phyloP scores from a whole-genome alignment of 208 protist genomes.

The Leishmania guyanensis region DNA sequence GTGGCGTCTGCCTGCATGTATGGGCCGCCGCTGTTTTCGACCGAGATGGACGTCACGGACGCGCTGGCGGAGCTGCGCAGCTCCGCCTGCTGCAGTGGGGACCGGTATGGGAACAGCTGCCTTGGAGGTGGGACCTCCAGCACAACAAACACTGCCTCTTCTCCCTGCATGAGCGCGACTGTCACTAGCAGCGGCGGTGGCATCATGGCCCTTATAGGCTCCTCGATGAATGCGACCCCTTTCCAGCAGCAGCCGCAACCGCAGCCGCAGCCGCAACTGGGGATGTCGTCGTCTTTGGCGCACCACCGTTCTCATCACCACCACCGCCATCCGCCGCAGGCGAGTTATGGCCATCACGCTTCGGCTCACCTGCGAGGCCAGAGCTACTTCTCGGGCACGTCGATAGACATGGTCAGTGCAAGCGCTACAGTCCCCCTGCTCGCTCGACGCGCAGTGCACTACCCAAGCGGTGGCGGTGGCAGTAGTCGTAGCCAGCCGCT shows the following conservation, averaged over 20 bases:
- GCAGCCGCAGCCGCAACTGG: neutral
- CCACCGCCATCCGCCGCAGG: neutral
- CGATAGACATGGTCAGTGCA: neutral
- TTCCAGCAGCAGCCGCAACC: neutral
- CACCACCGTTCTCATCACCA: neutral
- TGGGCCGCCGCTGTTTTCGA: conserved; percentile 29
- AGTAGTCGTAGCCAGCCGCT: neutral
- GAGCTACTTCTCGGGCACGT: neutral
- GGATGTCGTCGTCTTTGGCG: neutral
- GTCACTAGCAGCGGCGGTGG: neutral
- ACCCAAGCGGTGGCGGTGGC: neutral
- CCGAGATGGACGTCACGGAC: conserved; percentile 39
- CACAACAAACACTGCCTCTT: neutral
- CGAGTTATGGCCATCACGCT: neutral
- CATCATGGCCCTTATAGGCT: neutral
- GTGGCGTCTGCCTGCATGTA: conserved; percentile 10
- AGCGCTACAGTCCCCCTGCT: neutral
- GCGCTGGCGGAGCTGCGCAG: conserved; percentile 33
- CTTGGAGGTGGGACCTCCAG: neutral
- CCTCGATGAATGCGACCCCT: neutral
- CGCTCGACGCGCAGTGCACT: neutral
- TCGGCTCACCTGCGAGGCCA: neutral
- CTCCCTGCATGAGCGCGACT: neutral
- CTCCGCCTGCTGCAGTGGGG: conserved; percentile 15
- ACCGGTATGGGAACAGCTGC: conserved; percentile 12